These are phyloP conservation scores for Penicillium cataractarum DNA, from an alignment of 495 filamentous ascomycete genomes.

Conservation along the genomic window DNA sequence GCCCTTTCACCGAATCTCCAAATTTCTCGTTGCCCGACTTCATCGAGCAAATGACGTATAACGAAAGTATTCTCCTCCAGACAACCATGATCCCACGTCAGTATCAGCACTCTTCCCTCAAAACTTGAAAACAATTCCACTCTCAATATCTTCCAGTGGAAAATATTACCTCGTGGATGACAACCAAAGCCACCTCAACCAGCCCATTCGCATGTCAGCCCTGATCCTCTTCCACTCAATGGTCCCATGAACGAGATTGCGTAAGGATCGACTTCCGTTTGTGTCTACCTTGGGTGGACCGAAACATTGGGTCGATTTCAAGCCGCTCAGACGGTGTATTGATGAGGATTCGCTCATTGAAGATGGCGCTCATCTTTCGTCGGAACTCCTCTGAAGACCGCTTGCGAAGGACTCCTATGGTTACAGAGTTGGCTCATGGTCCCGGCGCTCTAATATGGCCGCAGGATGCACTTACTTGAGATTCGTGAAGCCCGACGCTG, in stretches of 20 bases:
- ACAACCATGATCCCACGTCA: background rate
- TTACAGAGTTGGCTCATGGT: constrained; percentile 4
- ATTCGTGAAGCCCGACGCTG: constrained; percentile 15
- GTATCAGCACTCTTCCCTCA: background rate
- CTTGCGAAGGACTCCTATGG: constrained; percentile 30
- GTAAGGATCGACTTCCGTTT: constrained; percentile 26
- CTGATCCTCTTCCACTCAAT: background rate
- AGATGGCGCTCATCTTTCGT: constrained; percentile 41
- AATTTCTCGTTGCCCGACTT: background rate
- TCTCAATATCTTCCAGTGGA: too few relatives aligned
- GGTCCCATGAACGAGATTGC: constrained; percentile 11
- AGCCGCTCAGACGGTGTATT: constrained; percentile 29
- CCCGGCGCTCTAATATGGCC: background rate
- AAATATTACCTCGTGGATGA: background rate
- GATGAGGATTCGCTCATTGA: constrained; percentile 42
- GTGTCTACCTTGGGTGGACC: constrained; percentile 9
- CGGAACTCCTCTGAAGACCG: constrained; percentile 46
- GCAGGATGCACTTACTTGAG: constrained; percentile 18
- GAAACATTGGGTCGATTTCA: constrained; percentile 28
- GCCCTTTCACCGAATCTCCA: background rate
- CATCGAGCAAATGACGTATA: background rate
- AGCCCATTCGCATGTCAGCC: background rate
- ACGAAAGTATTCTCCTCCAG: background rate
- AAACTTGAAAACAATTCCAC: too few relatives aligned
- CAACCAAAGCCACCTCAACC: background rate